phyloP scores from a whole-genome alignment of 805 yeast genomes.

The Candida lessepsii region DNA sequence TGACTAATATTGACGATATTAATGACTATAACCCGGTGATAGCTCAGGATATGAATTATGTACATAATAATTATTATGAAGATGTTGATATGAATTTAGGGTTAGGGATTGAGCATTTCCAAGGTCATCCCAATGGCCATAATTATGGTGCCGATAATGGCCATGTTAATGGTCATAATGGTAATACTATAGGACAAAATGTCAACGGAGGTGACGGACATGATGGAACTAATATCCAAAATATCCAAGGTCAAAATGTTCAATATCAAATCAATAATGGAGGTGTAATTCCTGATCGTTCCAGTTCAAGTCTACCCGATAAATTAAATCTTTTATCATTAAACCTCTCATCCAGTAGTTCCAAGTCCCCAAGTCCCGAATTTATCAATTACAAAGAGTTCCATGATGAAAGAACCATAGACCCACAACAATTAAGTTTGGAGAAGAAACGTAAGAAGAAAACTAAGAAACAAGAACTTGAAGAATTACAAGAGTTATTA shows the following conservation, averaged over 20 bases:
- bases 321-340: conserved; percentile 14
- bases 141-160: not conserved
- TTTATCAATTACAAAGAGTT: conserved; percentile 11
- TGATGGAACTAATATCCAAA: too few relatives aligned
- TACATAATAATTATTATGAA: conserved; percentile 3
- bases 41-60: conserved; percentile 3
- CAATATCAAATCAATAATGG: too few relatives aligned
- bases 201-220: too few relatives aligned
- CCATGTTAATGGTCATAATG: not conserved
- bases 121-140: too few relatives aligned
- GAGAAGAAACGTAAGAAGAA: conserved; percentile 2
- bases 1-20: conserved; percentile 3
- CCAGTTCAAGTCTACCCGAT: conserved; percentile 16
- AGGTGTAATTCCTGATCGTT: conserved; percentile 6
- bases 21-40: not conserved
- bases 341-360: conserved; percentile 9
- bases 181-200: too few relatives aligned
- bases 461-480: not conserved
- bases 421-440: conserved; percentile 29
- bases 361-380: conserved; percentile 18
- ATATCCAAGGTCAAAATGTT: too few relatives aligned
- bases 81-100: conserved; percentile 4
- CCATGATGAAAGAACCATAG: conserved; percentile 27
- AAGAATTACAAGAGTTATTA: not conserved
- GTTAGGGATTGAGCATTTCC: not conserved